These are phyloP conservation scores for Heritiera littoralis DNA, from an alignment of 345 rosid species.

Conservation along the genomic window DNA sequence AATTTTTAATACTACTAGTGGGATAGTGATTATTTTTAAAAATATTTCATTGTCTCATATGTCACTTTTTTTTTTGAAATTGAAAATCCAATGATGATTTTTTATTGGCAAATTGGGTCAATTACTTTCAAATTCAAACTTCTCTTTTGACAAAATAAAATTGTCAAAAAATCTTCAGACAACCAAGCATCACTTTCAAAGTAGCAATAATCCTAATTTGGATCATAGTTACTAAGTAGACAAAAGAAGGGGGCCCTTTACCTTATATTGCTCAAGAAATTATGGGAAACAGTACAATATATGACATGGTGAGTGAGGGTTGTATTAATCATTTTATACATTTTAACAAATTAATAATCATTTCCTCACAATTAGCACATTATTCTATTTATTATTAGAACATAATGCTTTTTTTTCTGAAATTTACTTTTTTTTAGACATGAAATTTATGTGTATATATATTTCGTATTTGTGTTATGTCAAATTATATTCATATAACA, in stretches of 20 bases:
- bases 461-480: too few species aligned
- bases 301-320: not conserved
- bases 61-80: too few species aligned
- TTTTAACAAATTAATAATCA: not conserved
- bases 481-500: too few species aligned
- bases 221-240: not conserved
- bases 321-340: not conserved
- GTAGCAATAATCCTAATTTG: not conserved
- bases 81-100: too few species aligned
- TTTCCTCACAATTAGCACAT: not conserved
- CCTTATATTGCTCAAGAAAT: not conserved
- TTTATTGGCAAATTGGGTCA: not conserved
- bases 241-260: not conserved
- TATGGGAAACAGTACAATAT: not conserved
- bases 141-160: not conserved
- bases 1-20: too few species aligned
- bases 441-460: too few species aligned
- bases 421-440: too few species aligned
- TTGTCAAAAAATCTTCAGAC: not conserved
- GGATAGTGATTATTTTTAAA: too few species aligned
- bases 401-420: too few species aligned
- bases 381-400: too few species aligned
- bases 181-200: not conserved
- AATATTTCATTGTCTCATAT: too few species aligned
- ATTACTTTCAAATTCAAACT: not conserved